A percentile compares a stretch with the other conserved stretches of the same genome.
These are phyloP conservation scores for Dictyophora rubrovolvata DNA, from an alignment of 768 basidiomycete species.

Conservation along the genomic window DNA sequence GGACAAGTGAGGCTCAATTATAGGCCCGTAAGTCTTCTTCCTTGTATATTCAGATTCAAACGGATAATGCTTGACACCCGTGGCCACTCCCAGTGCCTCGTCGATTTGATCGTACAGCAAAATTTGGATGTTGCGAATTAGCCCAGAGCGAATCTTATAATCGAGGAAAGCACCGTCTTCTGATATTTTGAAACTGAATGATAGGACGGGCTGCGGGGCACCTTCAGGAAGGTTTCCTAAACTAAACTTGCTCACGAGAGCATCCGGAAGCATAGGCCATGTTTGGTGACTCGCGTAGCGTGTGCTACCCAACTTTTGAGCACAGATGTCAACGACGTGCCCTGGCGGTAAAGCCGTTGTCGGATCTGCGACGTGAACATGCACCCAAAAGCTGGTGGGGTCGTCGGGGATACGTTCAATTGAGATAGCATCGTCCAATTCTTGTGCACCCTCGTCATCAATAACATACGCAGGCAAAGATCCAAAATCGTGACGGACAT, in stretches of 20 bases:
- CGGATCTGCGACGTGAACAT: constrained; percentile 90
- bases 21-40: not conserved
- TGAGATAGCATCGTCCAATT: constrained; percentile 91
- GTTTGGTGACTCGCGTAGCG: constrained; percentile 58
- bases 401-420: constrained; percentile 57
- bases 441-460: constrained; percentile 68
- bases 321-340: constrained; percentile 50
- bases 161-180: constrained; percentile 56
- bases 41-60: not conserved
- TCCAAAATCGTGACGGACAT: constrained; percentile 81
- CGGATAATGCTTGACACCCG: not conserved
- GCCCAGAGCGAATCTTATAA: constrained; percentile 55
- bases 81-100: constrained; percentile 26
- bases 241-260: constrained; percentile 36
- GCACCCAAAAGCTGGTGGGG: constrained; percentile 63
- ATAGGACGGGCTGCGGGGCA: constrained; percentile 48
- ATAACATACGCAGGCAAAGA: constrained; percentile 74
- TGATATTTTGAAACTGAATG: constrained; percentile 71
- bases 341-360: constrained; percentile 65
- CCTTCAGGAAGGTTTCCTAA: constrained; percentile 30
- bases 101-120: constrained; percentile 67
- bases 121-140: constrained; percentile 57
- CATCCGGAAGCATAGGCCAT: constrained; percentile 63
- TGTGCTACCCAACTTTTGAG: constrained; percentile 40
- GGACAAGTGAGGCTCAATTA: constrained; percentile 10